Conservation (phyloP, 345 rosid genomes). For the Camelina laxa region DNA sequence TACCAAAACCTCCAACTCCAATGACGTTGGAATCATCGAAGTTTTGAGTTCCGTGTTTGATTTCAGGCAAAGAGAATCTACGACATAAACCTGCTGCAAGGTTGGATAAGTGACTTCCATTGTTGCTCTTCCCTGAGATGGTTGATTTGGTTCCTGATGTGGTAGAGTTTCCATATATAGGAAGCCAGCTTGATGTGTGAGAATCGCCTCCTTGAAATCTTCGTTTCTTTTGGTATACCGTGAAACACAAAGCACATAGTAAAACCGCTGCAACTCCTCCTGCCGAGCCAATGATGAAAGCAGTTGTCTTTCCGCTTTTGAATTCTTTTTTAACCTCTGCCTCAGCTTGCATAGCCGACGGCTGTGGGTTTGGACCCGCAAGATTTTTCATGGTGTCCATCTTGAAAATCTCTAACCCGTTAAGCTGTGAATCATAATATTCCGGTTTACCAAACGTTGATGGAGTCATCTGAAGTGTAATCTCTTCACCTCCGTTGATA, state of each 20-base stretch:
- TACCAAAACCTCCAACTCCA: conserved; percentile 93
- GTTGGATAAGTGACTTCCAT: conserved; percentile 55
- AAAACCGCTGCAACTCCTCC: conserved; percentile 65
- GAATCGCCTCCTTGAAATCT: conserved; percentile 45
- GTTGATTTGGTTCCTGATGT: conserved; percentile 61
- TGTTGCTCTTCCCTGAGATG: conserved; percentile 50
- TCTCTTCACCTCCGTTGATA: conserved; percentile 47
- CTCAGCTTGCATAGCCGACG: conserved; percentile 55
- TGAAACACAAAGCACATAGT: conserved; percentile 55
- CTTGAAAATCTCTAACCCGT: conserved; percentile 85
- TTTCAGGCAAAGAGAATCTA: conserved; percentile 67
- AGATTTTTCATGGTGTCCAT: conserved; percentile 51
- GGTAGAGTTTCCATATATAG: conserved; percentile 59
- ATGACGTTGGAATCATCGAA: conserved; percentile 71
- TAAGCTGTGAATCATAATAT: conserved; percentile 56
- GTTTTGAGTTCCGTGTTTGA: conserved; percentile 64
- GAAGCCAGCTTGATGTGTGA: conserved; percentile 73
- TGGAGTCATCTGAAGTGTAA: conserved; percentile 62
- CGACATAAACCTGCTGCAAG: conserved; percentile 73
- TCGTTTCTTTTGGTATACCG: conserved; percentile 49
- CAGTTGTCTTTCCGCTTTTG: conserved; percentile 42
- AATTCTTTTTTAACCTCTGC: conserved; percentile 32
- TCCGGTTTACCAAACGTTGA: conserved; percentile 48
- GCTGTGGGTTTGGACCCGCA: conserved; percentile 71
- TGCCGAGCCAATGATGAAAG: conserved; percentile 50